These are phyloP conservation scores for Fermentozyma sake DNA, from an alignment of 1,139 yeast species.

Conservation along the genomic window DNA sequence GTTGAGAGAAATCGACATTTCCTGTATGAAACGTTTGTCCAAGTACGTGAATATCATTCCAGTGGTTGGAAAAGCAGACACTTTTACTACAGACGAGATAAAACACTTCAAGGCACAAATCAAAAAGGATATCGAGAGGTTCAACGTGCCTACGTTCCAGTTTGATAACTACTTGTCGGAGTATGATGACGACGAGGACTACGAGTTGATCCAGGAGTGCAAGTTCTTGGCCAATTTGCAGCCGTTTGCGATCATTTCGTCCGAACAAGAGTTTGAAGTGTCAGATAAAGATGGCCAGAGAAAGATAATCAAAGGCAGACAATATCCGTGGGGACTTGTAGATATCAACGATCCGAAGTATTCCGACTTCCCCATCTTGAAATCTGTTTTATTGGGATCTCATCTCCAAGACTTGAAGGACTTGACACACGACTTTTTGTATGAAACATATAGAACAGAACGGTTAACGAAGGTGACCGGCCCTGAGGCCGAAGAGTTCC, in stretches of 20 bases:
- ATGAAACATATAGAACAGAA: conserved; percentile 91
- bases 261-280: conserved; percentile 50
- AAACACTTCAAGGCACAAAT: conserved; percentile 50
- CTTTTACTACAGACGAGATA: conserved; percentile 75
- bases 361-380: conserved; percentile 79
- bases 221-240: conserved; percentile 66
- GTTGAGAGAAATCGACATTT: conserved; percentile 68
- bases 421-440: conserved; percentile 84
- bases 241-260: conserved; percentile 88
- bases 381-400: conserved; percentile 82
- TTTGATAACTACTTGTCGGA: conserved; percentile 50
- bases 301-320: conserved; percentile 66
- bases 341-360: conserved; percentile 78
- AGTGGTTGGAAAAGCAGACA: conserved; percentile 81
- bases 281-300: conserved; percentile 53
- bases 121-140: conserved; percentile 67
- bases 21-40: conserved; percentile 71
- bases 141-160: conserved; percentile 78
- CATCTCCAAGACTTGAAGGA: conserved; percentile 93
- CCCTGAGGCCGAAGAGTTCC: conserved; percentile 21
- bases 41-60: conserved; percentile 85
- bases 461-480: conserved; percentile 60
- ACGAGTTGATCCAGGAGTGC: conserved; percentile 78
- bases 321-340: conserved; percentile 92
- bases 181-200: conserved; percentile 51